Evolutionary conservation across 495 filamentous ascomycete genomes (phyloP).

Genomic region (Aspergillus sclerotioniger): DNA sequence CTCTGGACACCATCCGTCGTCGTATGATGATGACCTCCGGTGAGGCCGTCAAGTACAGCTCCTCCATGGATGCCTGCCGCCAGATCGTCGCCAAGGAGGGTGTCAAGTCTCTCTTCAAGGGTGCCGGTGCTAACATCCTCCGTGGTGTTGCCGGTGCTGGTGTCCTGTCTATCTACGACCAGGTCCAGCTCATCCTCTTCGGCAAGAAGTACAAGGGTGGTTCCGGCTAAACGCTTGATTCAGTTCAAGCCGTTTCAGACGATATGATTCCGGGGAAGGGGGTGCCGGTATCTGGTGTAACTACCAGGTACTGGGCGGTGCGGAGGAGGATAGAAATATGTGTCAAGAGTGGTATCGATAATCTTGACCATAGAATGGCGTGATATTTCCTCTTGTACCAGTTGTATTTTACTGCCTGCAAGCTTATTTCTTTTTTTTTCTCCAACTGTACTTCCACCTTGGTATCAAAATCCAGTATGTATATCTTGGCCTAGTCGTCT

Average conservation of each 20-base stretch:
- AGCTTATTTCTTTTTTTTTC: constrained; percentile 47
- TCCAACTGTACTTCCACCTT: constrained; percentile 34
- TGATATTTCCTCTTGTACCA: constrained; percentile 46
- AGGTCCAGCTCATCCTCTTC: constrained; percentile 97
- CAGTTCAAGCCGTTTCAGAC: constrained; percentile 17
- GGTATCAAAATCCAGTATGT: constrained; percentile 11
- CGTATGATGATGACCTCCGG: constrained; percentile 99
- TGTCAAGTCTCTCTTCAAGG: constrained; percentile 98
- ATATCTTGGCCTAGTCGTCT: not conserved
- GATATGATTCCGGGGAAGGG: constrained; percentile 35
- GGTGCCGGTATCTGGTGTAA: constrained; percentile 27
- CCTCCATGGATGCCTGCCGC: constrained; percentile 86
- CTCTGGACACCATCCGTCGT: constrained; percentile 98
- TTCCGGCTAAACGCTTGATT: constrained; percentile 29
- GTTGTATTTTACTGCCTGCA: constrained; percentile 60
- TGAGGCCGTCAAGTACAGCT: constrained; percentile 98
- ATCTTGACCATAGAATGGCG: constrained; percentile 50
- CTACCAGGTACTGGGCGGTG: constrained; percentile 24
- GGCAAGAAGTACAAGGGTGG: constrained; percentile 87
- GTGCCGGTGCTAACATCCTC: constrained; percentile 99
- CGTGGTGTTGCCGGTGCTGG: constrained; percentile 99
- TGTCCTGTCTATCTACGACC: constrained; percentile 99
- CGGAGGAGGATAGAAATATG: constrained; percentile 47
- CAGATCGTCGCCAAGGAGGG: constrained; percentile 98
- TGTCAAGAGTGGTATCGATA: constrained; percentile 41